Evolutionary conservation across 768 basidiomycete genomes (phyloP).

Genomic region (Gyrodon lividus): DNA sequence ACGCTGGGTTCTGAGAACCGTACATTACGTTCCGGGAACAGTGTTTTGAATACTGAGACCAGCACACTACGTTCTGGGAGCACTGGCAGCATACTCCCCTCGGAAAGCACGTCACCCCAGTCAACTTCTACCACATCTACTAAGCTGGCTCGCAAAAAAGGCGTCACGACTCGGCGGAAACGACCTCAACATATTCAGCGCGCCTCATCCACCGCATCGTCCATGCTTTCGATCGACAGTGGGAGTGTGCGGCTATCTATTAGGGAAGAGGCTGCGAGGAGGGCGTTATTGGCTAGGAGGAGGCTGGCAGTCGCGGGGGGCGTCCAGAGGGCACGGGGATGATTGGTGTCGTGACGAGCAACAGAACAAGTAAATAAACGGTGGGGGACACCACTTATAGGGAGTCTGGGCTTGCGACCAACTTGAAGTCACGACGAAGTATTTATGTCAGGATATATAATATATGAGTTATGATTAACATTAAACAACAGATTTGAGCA

Average conservation of each 20-base stretch:
- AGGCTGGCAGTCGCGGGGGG: not conserved
- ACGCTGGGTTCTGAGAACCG: not conserved
- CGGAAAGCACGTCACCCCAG: not conserved
- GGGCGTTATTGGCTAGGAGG: slow-evolving; percentile 27
- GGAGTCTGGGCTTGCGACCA: too few species aligned
- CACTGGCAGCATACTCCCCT: not conserved
- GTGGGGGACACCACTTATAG: too few species aligned
- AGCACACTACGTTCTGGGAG: not conserved
- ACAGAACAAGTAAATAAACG: too few species aligned
- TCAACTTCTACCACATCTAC: slow-evolving; percentile 14
- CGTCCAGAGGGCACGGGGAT: too few species aligned
- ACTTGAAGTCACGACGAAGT: too few species aligned
- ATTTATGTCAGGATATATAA: too few species aligned
- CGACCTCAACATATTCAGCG: slow-evolving; percentile 20
- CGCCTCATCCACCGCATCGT: slow-evolving; percentile 27
- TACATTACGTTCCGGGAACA: slow-evolving; percentile 8
- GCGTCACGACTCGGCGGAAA: slow-evolving; percentile 15
- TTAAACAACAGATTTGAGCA: too few species aligned
- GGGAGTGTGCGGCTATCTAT: slow-evolving; percentile 12
- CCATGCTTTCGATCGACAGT: slow-evolving; percentile 24
- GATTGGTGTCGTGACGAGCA: too few species aligned
- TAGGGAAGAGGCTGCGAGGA: slow-evolving; percentile 22
- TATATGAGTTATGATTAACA: too few species aligned
- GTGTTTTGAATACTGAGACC: slow-evolving; percentile 8
- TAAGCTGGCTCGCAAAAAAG: slow-evolving; percentile 22